Evolutionary conservation across 2,329 filamentous ascomycete genomes (phyloP).

Genomic region (Microdochium paspali): DNA sequence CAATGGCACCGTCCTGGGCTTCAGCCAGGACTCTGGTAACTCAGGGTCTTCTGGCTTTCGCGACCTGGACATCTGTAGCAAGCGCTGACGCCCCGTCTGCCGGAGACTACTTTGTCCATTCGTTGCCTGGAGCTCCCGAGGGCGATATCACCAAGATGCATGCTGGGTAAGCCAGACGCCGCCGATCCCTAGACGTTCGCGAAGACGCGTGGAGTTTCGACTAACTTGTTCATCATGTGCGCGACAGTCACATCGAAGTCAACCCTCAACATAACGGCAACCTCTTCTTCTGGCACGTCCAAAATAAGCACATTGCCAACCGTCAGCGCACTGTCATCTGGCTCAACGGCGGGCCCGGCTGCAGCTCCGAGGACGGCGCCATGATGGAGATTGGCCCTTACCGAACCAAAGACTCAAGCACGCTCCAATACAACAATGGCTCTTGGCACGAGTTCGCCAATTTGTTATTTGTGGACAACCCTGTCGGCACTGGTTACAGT

Average conservation of each 20-base stretch:
- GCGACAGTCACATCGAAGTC: conserved; percentile 76
- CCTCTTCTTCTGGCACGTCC: conserved; percentile 97
- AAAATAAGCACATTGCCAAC: conserved; percentile 92
- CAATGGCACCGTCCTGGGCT: conserved; percentile 18
- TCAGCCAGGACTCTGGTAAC: conserved; percentile 8
- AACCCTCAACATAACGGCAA: conserved; percentile 80
- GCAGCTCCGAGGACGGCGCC: conserved; percentile 93
- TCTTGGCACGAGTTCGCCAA: conserved; percentile 99
- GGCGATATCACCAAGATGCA: conserved; percentile 89
- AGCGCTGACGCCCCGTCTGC: conserved; percentile 37
- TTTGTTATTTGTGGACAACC: conserved; percentile 92
- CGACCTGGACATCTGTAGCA: conserved; percentile 27
- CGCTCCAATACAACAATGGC: conserved; percentile 74
- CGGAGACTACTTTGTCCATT: conserved; percentile 83
- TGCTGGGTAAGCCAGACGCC: conserved; percentile 64
- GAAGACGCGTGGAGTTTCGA: background rate
- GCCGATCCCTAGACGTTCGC: background rate
- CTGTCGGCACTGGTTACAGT: conserved; percentile 92
- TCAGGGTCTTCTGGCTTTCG: conserved; percentile 28
- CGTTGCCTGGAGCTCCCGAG: conserved; percentile 74
- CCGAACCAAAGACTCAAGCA: conserved; percentile 65
- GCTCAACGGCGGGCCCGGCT: conserved; percentile 95
- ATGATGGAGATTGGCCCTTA: conserved; percentile 96
- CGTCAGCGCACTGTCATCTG: conserved; percentile 86
- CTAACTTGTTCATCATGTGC: background rate